Evolutionary conservation across 225 moss, liverwort and hornwort species (phyloP), one percentile per base, ranked within the genome.

Genomic region (Polytrichum formosum): DNA sequence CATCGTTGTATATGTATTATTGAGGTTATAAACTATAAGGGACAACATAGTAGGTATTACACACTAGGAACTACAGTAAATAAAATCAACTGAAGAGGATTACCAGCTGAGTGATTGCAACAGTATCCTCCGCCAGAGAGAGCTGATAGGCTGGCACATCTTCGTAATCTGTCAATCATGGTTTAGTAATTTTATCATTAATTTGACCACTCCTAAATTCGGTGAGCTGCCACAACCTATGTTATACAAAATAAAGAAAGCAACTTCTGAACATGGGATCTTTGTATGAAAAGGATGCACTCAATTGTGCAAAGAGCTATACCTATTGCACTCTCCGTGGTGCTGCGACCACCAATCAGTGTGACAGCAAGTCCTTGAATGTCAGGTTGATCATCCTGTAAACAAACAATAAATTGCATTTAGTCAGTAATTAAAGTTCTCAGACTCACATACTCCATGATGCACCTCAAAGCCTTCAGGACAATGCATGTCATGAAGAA

Each of bases 111-210:
- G 88, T 94, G 31, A 98, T 98, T 23, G 94, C 94, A 73, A 91
- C 82, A 25, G 92, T 94, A 77, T 98, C 98, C 76, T 98, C 98
- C 61, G 92, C 73, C 81, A 98, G 92, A 30, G 92, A 90, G 28
- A 98, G 92, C 88, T 92, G 98, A 72, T 98, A 98, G 64, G 98
- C 98, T 65, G 92, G 94, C 63, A 98, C 94, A 85, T 98, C 98
- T 70, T 98, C 98, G 77, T 88, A 98, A 78, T 92, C 98, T 98
- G 85, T 70, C 81, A 31, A 59, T 64, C 18, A 4, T 29, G 25
- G 28, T 26, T 64, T 26, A 27, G 28, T 64, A 5, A 64, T 18
- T 64, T 28, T 13, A 7, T 22, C 18, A 26, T 18, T 26, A 18
- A 26, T 26, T 22, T 64, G 64, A 64, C 31, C 22, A 61, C 60